These are phyloP conservation scores for Iberis pinnata DNA, from an alignment of 345 rosid species.

Conservation along the genomic window DNA sequence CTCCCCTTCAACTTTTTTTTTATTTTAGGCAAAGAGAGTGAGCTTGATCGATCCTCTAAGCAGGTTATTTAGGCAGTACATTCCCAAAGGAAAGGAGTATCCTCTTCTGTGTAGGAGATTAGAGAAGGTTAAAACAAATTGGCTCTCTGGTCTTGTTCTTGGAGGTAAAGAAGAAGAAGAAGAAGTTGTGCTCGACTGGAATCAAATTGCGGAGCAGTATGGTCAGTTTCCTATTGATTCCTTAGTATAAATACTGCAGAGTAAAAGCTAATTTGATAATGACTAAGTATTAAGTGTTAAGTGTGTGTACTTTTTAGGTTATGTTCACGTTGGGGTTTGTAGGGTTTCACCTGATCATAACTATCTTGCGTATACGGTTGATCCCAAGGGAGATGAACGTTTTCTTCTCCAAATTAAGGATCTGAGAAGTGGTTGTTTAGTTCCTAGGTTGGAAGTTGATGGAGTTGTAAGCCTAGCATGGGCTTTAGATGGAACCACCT, in stretches of 20 bases:
- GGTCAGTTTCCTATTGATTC: constrained; percentile 37
- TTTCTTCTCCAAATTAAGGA: constrained; percentile 77
- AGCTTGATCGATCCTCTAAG: constrained; percentile 8
- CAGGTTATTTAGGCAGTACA: constrained; percentile 68
- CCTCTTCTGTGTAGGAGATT: constrained; percentile 69
- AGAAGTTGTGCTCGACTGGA: constrained; percentile 88
- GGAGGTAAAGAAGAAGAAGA: constrained; percentile 35
- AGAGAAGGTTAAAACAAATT: constrained; percentile 28
- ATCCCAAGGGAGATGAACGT: constrained; percentile 56
- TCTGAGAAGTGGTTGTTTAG: constrained; percentile 41
- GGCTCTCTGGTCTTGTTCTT: constrained; percentile 34
- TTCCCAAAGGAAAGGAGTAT: constrained; percentile 77
- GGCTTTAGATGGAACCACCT: constrained; percentile 64
- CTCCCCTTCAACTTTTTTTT: too few species aligned
- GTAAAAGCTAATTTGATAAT: not conserved
- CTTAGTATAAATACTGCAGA: not conserved
- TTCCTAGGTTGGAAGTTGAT: constrained; percentile 44
- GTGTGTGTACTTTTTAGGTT: constrained; percentile 40
- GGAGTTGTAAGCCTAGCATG: constrained; percentile 87
- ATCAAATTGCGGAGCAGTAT: constrained; percentile 60
- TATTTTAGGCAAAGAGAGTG: constrained; percentile 1
- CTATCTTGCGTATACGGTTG: constrained; percentile 77
- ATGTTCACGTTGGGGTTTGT: constrained; percentile 79
- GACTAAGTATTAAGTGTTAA: not conserved
- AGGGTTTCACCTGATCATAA: constrained; percentile 83